Percentiles rank a stretch among this genome's conserved stretches.
phyloP scores from a whole-genome alignment of 1,284 basidiomycete genomes.

The Tilletia setariae region DNA sequence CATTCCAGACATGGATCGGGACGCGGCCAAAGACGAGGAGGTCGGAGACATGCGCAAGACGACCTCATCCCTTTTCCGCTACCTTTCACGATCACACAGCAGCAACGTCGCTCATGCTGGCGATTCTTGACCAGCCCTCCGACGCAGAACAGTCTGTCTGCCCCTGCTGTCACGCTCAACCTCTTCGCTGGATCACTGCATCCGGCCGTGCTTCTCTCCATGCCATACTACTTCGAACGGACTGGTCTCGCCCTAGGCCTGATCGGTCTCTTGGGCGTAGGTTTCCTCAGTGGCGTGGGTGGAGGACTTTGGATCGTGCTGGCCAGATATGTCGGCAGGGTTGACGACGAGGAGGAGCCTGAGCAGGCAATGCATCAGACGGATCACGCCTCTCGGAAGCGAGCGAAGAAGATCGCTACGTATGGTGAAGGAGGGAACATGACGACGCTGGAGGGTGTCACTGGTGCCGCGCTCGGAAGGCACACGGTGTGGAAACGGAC shows the following conservation, averaged over 20 bases:
- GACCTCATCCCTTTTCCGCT: neutral
- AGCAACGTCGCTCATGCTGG: slow-evolving; percentile 14
- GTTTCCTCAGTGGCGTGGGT: slow-evolving; percentile 45
- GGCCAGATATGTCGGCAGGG: slow-evolving; percentile 48
- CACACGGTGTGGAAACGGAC: slow-evolving; percentile 48
- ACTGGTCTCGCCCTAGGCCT: slow-evolving; percentile 37
- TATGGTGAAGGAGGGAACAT: slow-evolving; percentile 14
- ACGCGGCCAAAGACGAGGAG: neutral
- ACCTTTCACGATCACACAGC: neutral
- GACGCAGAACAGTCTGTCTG: slow-evolving; percentile 26
- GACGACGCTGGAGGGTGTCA: slow-evolving; percentile 44
- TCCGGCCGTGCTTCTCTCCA: slow-evolving; percentile 47
- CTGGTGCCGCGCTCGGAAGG: slow-evolving; percentile 43
- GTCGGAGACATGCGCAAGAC: neutral
- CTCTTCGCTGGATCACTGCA: slow-evolving; percentile 47
- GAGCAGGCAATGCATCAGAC: neutral
- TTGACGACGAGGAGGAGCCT: slow-evolving; percentile 7
- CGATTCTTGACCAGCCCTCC: slow-evolving; percentile 8
- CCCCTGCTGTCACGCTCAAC: slow-evolving; percentile 46
- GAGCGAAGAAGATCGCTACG: slow-evolving; percentile 4
- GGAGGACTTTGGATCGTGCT: slow-evolving; percentile 50
- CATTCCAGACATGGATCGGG: neutral
- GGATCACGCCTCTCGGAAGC: slow-evolving; percentile 8
- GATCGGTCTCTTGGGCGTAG: slow-evolving; percentile 33
- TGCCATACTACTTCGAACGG: slow-evolving; percentile 48